Percentiles rank a stretch among this genome's conserved stretches.
Conservation (phyloP, 2,329 filamentous ascomycete species). For the Botrytis fabae region DNA sequence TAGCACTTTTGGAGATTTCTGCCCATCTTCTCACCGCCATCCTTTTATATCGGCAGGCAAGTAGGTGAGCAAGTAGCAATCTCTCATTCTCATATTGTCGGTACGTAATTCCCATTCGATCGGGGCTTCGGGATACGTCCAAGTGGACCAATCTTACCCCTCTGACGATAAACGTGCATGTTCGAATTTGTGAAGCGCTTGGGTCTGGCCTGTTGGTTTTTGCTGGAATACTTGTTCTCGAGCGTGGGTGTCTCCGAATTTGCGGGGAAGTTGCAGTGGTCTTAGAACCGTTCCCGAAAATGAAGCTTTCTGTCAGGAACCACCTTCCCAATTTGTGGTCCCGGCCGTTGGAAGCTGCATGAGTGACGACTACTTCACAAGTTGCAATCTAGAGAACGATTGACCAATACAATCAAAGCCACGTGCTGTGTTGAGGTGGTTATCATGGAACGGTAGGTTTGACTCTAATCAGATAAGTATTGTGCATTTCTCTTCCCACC, state of each 20-base stretch:
- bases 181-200: neutral
- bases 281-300: neutral
- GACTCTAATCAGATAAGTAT: constrained; percentile 6
- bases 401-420: neutral
- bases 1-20: neutral
- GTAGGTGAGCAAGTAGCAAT: no score
- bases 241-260: neutral
- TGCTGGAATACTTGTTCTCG: neutral
- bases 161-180: neutral
- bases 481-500: neutral
- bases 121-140: neutral
- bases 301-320: constrained; percentile 12
- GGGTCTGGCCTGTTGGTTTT: neutral
- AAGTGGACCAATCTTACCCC: neutral
- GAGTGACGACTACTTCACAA: neutral
- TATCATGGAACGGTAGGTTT: neutral
- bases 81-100: neutral
- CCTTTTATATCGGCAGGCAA: neutral
- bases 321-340: constrained; percentile 9
- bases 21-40: neutral
- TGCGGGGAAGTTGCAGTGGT: neutral
- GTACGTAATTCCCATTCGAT: neutral
- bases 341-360: neutral
- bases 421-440: constrained; percentile 6
- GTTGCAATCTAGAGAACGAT: neutral